Conservation (phyloP, 2,329 filamentous ascomycete genomes). For the Lasiodiplodia sp. region DNA sequence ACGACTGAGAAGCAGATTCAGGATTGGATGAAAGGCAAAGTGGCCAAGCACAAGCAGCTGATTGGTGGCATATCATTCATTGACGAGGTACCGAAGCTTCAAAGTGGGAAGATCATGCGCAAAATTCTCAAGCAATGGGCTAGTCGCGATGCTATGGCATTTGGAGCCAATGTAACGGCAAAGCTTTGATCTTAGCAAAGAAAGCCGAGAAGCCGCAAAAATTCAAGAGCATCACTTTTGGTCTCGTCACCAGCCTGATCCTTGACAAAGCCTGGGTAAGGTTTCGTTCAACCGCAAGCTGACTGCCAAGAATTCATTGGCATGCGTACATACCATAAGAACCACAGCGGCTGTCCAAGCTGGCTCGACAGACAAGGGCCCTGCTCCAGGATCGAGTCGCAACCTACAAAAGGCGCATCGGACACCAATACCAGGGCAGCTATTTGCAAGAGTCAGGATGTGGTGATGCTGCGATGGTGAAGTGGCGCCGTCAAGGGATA, state of each 20-base stretch:
- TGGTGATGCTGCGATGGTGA: neutral
- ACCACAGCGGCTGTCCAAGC: neutral
- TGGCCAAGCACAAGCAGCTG: slow-evolving; percentile 71
- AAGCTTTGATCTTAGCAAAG: slow-evolving; percentile 11
- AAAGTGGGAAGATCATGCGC: slow-evolving; percentile 64
- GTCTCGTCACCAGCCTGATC: neutral
- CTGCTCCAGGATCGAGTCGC: neutral
- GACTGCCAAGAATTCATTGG: neutral
- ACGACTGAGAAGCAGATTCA: slow-evolving; percentile 63
- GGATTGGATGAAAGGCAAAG: slow-evolving; percentile 68
- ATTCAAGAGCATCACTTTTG: neutral
- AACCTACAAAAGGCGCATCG: no score
- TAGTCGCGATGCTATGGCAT: slow-evolving; percentile 56
- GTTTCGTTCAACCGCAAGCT: neutral
- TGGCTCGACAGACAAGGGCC: neutral
- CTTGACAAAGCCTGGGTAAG: neutral
- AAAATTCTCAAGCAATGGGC: slow-evolving; percentile 67
- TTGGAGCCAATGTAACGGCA: slow-evolving; percentile 29
- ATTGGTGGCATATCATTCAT: slow-evolving; percentile 75
- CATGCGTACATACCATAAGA: neutral
- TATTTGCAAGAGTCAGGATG: neutral
- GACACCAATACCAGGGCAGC: neutral
- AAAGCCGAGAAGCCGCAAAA: neutral
- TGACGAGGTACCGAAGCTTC: slow-evolving; percentile 68
- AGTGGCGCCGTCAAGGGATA: neutral